These are phyloP conservation scores for Tricholoma matsutake DNA, from an alignment of 768 basidiomycete genomes.

Conservation along the genomic window DNA sequence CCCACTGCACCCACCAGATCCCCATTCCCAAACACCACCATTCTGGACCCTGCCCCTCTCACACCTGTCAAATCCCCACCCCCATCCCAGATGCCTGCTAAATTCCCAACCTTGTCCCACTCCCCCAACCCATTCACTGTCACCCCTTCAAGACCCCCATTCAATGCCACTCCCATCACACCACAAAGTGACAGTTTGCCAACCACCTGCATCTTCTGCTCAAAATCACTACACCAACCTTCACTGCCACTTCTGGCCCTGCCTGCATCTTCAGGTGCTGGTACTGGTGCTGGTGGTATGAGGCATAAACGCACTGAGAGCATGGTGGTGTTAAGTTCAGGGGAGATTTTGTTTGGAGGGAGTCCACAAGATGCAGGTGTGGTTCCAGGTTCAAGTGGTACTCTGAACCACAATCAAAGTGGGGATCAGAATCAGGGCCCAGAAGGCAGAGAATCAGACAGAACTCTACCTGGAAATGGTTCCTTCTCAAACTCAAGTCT, in stretches of 20 bases:
- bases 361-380: not conserved
- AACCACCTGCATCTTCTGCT: constrained; percentile 40
- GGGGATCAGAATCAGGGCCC: not conserved
- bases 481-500: not conserved
- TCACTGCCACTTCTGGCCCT: too few relatives aligned
- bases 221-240: constrained; percentile 48
- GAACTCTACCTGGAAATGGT: not conserved
- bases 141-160: too few relatives aligned
- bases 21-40: not conserved
- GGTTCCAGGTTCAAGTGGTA: not conserved
- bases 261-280: too few relatives aligned
- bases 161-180: not conserved
- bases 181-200: constrained; percentile 10
- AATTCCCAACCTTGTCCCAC: not conserved
- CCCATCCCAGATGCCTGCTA: not conserved
- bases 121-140: too few relatives aligned
- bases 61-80: not conserved
- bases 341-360: too few relatives aligned
- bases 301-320: too few relatives aligned
- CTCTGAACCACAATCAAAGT: not conserved
- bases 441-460: not conserved
- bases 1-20: not conserved
- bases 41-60: not conserved
- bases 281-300: too few relatives aligned
- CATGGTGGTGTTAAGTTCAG: too few relatives aligned